A percentile compares a stretch with the other conserved stretches of the same genome.
Evolutionary conservation across 495 filamentous ascomycete species (phyloP).

Genomic region (Aspergillus sparsus): DNA sequence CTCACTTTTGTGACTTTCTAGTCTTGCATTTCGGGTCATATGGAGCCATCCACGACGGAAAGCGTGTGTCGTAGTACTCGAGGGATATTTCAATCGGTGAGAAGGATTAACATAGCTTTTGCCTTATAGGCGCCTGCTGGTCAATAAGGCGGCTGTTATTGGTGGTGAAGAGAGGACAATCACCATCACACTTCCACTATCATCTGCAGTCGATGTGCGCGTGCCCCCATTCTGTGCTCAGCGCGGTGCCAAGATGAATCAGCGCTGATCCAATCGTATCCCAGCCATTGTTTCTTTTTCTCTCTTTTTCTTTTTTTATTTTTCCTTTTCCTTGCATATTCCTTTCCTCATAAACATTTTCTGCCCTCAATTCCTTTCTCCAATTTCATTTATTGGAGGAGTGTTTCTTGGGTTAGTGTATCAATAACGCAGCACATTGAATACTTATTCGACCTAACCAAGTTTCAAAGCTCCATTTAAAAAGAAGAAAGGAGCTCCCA

Average conservation of each 20-base stretch:
- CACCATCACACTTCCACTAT: slow-evolving; percentile 22
- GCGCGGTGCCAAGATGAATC: slow-evolving; percentile 21
- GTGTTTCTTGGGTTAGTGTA: background rate
- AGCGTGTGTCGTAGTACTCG: slow-evolving; percentile 15
- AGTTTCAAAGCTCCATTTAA: no score
- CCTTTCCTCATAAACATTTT: slow-evolving; percentile 2
- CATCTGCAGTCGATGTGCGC: slow-evolving; percentile 25
- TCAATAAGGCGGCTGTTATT: slow-evolving; percentile 22
- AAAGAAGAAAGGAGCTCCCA: no score
- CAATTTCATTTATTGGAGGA: background rate
- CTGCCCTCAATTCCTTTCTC: background rate
- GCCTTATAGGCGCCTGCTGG: slow-evolving; percentile 27
- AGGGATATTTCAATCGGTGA: slow-evolving; percentile 15
- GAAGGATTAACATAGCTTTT: slow-evolving; percentile 19
- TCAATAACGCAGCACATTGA: background rate
- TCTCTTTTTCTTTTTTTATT: slow-evolving; percentile 14
- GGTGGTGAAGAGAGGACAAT: slow-evolving; percentile 26
- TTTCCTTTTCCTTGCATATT: slow-evolving; percentile 3
- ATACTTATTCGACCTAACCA: background rate
- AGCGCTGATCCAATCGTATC: slow-evolving; percentile 18
- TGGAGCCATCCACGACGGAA: slow-evolving; percentile 10
- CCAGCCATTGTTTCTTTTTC: slow-evolving; percentile 7
- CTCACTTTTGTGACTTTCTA: slow-evolving; percentile 16
- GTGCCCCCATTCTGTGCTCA: slow-evolving; percentile 25
- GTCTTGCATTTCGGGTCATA: slow-evolving; percentile 1